These are phyloP conservation scores for Nakataea oryzae DNA, from an alignment of 2,329 filamentous ascomycete genomes.

Conservation along the genomic window DNA sequence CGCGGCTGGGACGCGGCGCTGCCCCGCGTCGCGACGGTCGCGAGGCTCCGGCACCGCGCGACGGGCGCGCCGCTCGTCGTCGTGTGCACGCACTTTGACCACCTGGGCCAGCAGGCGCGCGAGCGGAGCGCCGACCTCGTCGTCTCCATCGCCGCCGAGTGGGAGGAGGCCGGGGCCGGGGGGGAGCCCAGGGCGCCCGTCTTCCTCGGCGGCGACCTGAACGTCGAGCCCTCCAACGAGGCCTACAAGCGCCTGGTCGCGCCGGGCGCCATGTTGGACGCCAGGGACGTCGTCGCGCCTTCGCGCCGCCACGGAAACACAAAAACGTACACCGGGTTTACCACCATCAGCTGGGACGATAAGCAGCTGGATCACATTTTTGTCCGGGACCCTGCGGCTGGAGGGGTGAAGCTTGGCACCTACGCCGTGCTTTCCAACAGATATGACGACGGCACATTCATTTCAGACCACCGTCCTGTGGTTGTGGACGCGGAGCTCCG, in stretches of 20 bases:
- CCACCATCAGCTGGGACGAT: conserved; percentile 9
- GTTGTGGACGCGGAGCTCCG: conserved; percentile 15
- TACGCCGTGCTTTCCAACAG: conserved; percentile 16
- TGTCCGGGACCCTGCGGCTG: conserved; percentile 12
- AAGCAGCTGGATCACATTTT: conserved; percentile 20
- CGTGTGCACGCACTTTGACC: conserved; percentile 43
- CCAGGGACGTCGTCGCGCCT: conserved; percentile 13
- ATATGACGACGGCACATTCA: conserved; percentile 17
- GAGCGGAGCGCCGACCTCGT: conserved; percentile 28
- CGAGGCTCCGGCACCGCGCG: conserved; percentile 28
- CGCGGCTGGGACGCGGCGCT: conserved; percentile 44
- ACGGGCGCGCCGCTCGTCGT: conserved; percentile 28
- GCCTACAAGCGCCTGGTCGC: conserved; percentile 15
- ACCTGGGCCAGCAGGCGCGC: conserved; percentile 29
- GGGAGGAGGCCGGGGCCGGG: conserved; percentile 7
- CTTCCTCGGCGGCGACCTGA: conserved; percentile 22
- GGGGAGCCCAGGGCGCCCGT: conserved; percentile 12
- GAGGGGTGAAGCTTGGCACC: conserved; percentile 12
- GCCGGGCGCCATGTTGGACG: conserved; percentile 13
- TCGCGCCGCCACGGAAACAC: conserved; percentile 14
- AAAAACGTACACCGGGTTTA: conserved; percentile 20
- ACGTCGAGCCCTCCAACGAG: conserved; percentile 16
- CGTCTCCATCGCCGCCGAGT: conserved; percentile 17
- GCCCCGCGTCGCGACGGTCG: conserved; percentile 36
- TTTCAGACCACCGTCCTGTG: conserved; percentile 21